Percentiles rank a stretch among this genome's conserved stretches.
phyloP scores from a whole-genome alignment of 106 monocot genomes.

The Phalaenopsis equestris region DNA sequence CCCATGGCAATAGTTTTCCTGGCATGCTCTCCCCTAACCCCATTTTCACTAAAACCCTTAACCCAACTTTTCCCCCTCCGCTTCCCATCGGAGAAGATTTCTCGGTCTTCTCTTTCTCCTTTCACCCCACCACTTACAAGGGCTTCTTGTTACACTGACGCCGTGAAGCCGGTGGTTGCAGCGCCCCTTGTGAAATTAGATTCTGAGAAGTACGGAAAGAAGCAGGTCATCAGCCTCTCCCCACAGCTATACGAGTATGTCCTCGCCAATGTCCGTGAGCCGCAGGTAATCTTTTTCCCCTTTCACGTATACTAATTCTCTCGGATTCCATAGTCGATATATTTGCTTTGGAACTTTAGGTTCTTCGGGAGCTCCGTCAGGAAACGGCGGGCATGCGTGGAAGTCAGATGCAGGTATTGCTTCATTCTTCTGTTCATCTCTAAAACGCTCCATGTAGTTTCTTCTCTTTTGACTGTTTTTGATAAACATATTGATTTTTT shows the following conservation, averaged over 20 bases:
- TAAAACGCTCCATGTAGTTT: background rate
- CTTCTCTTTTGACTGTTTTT: background rate
- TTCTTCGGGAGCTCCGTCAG: constrained; percentile 46
- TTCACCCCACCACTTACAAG: too few species aligned
- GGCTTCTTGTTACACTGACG: background rate
- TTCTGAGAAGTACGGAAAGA: constrained; percentile 37
- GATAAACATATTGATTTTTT: background rate
- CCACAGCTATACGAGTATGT: constrained; percentile 46
- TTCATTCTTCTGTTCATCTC: background rate
- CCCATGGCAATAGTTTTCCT: background rate
- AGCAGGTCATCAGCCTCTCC: constrained; percentile 52
- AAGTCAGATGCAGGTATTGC: constrained; percentile 57
- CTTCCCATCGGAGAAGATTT: background rate
- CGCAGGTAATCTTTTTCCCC: constrained; percentile 16
- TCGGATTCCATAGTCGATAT: background rate
- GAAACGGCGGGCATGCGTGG: constrained; percentile 45
- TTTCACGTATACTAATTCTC: background rate
- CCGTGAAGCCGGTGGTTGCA: background rate
- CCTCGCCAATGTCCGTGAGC: constrained; percentile 52
- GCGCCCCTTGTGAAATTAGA: constrained; percentile 14
- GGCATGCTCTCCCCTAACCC: background rate
- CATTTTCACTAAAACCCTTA: background rate
- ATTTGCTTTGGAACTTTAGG: constrained; percentile 15
- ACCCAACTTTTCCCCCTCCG: background rate
- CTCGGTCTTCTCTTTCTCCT: background rate